Evolutionary conservation across 257 asterid genomes (phyloP), one percentile per base, ranked within the genome.

Genomic region (Solanum corneliomulleri): DNA sequence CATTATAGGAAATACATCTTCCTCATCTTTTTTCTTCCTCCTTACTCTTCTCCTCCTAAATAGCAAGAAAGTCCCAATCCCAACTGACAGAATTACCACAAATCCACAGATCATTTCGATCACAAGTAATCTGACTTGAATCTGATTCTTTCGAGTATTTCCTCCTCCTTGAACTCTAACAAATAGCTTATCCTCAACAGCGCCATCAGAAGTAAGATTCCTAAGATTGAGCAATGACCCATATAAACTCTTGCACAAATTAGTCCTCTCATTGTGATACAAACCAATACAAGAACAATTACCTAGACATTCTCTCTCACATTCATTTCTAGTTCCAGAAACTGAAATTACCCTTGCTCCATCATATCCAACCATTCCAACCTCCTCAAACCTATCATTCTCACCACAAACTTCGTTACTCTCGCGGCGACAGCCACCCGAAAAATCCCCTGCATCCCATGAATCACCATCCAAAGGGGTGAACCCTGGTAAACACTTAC

Each of bases 221-320:
- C 88, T 91, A 81, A 93, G 87, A 88, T 94, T 93, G 89, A 94
- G 86, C 86, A 95, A 86, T 4, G 91, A 86, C 49, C 96, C 97
- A 33, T 89, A 94, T 52, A 95, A 75, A 87, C 91, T 94, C 93
- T 88, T 92, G 90, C 98, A 94, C 60, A 89, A 80, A 86, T 90
- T 92, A 86, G 70, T 89, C 74, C 86, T 88, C 64, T 86, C 86
- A 71, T 92, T 92, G 69, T 93, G 93, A 90, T 87, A 88, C 31
- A 96, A 91, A 74, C 96, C 98, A 82, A 93, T 78, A 66, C 98
- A 94, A 7, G 98, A 93, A 91, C 98, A 96, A 89, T 94, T 93
- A 69, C 87, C 84, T 74, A 94, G 86, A 86, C 98, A 96, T 5
- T 75, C 81, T 11, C 71, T 88, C 41, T 93, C 96, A 88, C 98